Conservation (phyloP, 2,329 filamentous ascomycete species). For the Epicoccum nigrum region DNA sequence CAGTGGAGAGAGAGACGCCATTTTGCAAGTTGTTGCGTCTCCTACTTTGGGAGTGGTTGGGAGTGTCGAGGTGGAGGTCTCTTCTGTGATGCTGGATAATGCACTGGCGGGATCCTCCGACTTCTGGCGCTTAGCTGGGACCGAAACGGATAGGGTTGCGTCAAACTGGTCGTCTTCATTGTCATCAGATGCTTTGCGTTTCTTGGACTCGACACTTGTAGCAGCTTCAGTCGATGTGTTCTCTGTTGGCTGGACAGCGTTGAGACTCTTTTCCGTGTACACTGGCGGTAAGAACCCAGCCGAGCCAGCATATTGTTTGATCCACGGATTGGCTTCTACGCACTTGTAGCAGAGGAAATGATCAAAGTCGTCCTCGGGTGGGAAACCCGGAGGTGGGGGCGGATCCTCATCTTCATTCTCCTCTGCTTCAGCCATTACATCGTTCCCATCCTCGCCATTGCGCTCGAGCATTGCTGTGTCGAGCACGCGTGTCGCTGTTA, state of each 20-base stretch:
- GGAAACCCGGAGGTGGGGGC: constrained; percentile 84
- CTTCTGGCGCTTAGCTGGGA: constrained; percentile 43
- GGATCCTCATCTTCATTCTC: constrained; percentile 61
- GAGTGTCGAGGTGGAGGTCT: constrained; percentile 20
- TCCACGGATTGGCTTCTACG: constrained; percentile 85
- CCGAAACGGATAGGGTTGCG: constrained; percentile 24
- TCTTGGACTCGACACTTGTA: constrained; percentile 42
- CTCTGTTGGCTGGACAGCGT: constrained; percentile 17
- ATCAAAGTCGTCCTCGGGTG: constrained; percentile 86
- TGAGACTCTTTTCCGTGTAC: constrained; percentile 52
- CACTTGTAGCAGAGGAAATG: constrained; percentile 95
- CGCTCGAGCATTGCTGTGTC: constrained; percentile 24
- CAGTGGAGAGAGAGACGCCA: constrained; percentile 62
- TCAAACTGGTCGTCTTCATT: constrained; percentile 34
- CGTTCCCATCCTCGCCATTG: constrained; percentile 41
- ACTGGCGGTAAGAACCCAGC: constrained; percentile 80
- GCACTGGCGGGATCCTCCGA: constrained; percentile 38
- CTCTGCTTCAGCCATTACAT: constrained; percentile 57
- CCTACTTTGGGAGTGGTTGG: constrained; percentile 36
- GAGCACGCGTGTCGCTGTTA: constrained; percentile 25
- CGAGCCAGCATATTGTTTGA: constrained; percentile 83
- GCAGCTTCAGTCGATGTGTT: constrained; percentile 18
- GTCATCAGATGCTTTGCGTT: constrained; percentile 56
- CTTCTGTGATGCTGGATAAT: constrained; percentile 46
- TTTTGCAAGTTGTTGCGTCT: constrained; percentile 60